A percentile compares a stretch with the other conserved stretches of the same genome.
phyloP scores from a whole-genome alignment of 78 protist species.

The Polysphondylium violaceum region DNA sequence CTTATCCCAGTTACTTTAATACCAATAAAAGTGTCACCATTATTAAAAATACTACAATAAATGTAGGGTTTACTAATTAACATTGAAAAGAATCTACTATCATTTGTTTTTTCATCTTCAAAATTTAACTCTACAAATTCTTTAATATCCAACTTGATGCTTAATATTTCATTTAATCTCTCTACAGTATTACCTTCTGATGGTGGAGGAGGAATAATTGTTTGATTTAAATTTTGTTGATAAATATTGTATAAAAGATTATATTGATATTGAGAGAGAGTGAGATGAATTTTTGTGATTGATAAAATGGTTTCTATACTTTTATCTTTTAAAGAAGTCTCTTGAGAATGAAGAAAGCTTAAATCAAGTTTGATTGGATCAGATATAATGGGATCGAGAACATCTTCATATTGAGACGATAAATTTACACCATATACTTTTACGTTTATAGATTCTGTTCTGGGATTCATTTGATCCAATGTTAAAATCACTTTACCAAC shows the following conservation, averaged over 20 bases:
- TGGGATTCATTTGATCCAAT: constrained; percentile 56
- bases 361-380: constrained; percentile 47
- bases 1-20: neutral
- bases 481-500: constrained; percentile 14
- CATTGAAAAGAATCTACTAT: constrained; percentile 36
- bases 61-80: neutral
- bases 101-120: constrained; percentile 39
- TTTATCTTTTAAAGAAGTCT: constrained; percentile 15
- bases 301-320: neutral
- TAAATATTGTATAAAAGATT: constrained; percentile 28
- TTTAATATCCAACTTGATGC: constrained; percentile 5
- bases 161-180: neutral
- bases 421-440: constrained; percentile 22
- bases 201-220: constrained; percentile 10
- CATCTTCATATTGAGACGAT: neutral
- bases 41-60: constrained; percentile 3
- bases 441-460: constrained; percentile 4
- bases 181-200: neutral
- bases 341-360: constrained; percentile 4
- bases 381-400: constrained; percentile 26
- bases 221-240: constrained; percentile 44
- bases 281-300: constrained; percentile 3
- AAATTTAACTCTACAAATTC: constrained; percentile 21
- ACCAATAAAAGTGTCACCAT: constrained; percentile 16
- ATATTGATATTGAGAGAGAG: constrained; percentile 57